Base-by-base conservation (phyloP, 208 protist genomes). In the Trypanosoma lewisi region DNA sequence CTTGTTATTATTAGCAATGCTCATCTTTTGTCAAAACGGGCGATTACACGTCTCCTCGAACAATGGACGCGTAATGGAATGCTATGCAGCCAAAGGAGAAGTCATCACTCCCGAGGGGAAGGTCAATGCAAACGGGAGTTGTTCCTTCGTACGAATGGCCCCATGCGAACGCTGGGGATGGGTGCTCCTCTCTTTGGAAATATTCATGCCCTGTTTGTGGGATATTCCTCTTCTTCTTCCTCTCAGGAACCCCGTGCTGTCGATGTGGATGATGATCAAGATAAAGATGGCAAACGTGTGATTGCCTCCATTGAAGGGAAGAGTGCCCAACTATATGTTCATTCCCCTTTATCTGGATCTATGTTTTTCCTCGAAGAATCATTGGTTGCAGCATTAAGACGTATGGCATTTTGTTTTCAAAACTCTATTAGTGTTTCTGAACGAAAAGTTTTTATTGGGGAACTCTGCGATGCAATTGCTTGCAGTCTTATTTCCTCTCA, bases 31-130 rank as follows among this genome's bases (percentile, higher is more conserved):
- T 87, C 80, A 8, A 58, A 71, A 37, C 77, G 75, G 3, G 84
- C 84, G 0, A 68, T 85, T 28, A 50, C 78, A 9, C 80, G 84
- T 16, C 28, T 90, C 41, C 34, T 90, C 9, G 80, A 90, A n/a
- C 84, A 90, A 55, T 90, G 84, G 84, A 90, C 84, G 1, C 84
- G 80, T 37, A 90, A 90, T 56, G 80, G 75, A 1, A 67, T 72
- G 6, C 73, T 68, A 2, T 41, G 34, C 12, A 31, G n/a, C n/a
- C n/a, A 21, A 63, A 42, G 19, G 2, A 48, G 14, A 19, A 33
- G 31, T 23, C 37, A 50, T 4, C 25, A 48, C 2, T 33, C 17
- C 1, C 53, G 28, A 41, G 48, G 23, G 16, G 19, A 11, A 11
- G 31, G 28, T 3, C 11, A 28, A 44, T 12, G 39, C n/a, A 33